A percentile compares a stretch with the other conserved stretches of the same genome.
These are phyloP conservation scores for Brasilioporus rufonigricans DNA, from an alignment of 768 basidiomycete species.

Conservation along the genomic window DNA sequence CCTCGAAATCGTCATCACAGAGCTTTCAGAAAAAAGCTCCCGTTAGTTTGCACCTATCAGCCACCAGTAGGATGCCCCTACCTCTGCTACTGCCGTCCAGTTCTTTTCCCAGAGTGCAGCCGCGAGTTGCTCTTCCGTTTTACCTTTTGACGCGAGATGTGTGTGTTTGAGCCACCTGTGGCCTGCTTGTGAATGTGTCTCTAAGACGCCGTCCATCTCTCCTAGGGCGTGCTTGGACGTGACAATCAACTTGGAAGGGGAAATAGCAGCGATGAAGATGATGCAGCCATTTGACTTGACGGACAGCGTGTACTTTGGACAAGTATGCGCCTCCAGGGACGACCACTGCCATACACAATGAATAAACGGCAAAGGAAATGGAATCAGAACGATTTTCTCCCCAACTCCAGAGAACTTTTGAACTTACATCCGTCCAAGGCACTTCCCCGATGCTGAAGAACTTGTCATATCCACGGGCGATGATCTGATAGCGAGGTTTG, in stretches of 20 bases:
- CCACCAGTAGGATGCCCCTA: slow-evolving; percentile 31
- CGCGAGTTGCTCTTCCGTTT: slow-evolving; percentile 75
- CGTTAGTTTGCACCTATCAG: neutral
- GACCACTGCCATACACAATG: slow-evolving; percentile 60
- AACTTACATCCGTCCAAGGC: slow-evolving; percentile 85
- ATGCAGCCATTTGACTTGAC: slow-evolving; percentile 97
- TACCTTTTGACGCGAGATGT: slow-evolving; percentile 53
- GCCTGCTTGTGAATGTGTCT: slow-evolving; percentile 81
- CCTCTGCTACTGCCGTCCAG: slow-evolving; percentile 92
- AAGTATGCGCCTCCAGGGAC: slow-evolving; percentile 64
- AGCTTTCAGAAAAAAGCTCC: slow-evolving; percentile 49
- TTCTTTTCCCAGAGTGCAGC: slow-evolving; percentile 71
- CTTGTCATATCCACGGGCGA: slow-evolving; percentile 94
- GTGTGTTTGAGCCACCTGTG: slow-evolving; percentile 78
- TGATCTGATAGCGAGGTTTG: slow-evolving; percentile 54
- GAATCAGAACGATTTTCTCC: neutral
- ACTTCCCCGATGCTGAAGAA: slow-evolving; percentile 99
- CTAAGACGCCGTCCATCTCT: slow-evolving; percentile 35
- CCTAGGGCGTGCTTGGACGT: slow-evolving; percentile 95
- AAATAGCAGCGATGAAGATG: slow-evolving; percentile 89
- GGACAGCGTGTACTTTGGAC: slow-evolving; percentile 79
- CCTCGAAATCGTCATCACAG: slow-evolving; percentile 96
- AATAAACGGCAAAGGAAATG: neutral
- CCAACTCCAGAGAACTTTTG: neutral
- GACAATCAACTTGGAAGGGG: slow-evolving; percentile 68